These are phyloP conservation scores for Luzula sylvatica DNA, from an alignment of 176 grass and related monocot genomes.

Conservation along the genomic window DNA sequence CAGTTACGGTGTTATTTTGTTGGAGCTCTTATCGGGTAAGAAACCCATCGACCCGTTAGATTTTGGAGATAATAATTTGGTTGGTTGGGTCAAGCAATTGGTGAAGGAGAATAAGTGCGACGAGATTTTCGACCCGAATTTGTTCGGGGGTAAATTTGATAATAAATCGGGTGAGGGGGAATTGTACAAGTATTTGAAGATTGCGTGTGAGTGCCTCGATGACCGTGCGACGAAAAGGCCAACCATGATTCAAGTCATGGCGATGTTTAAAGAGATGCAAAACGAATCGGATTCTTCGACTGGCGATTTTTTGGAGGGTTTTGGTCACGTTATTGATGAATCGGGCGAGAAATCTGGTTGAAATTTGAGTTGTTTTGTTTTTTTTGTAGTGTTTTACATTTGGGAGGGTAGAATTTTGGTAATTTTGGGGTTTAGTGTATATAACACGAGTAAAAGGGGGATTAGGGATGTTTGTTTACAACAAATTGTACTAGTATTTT, in stretches of 20 bases:
- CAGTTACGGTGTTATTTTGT: slow-evolving; percentile 82
- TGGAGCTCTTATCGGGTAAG: slow-evolving; percentile 94
- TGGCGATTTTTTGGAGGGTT: slow-evolving; percentile 58
- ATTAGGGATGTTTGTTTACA: slow-evolving; percentile 14
- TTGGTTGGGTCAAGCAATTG: slow-evolving; percentile 94
- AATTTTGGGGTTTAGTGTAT: slow-evolving; percentile 18
- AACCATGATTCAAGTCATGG: slow-evolving; percentile 98
- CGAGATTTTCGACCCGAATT: slow-evolving; percentile 63
- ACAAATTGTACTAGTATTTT: background rate
- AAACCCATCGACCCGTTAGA: slow-evolving; percentile 78
- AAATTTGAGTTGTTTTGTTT: slow-evolving; percentile 4
- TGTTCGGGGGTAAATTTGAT: slow-evolving; percentile 12
- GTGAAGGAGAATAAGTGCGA: slow-evolving; percentile 56
- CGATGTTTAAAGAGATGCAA: slow-evolving; percentile 92
- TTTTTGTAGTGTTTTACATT: slow-evolving; percentile 1
- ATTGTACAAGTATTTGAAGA: slow-evolving; percentile 68
- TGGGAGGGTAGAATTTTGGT: no score
- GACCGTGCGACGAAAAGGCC: slow-evolving; percentile 59
- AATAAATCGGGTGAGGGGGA: slow-evolving; percentile 51
- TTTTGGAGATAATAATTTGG: slow-evolving; percentile 86
- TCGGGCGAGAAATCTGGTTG: slow-evolving; percentile 44
- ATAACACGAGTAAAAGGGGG: slow-evolving; percentile 3
- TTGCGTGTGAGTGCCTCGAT: slow-evolving; percentile 74
- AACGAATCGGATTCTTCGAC: slow-evolving; percentile 35
- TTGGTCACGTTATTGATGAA: slow-evolving; percentile 55